These are phyloP conservation scores for Neoarthrinium moseri DNA, from an alignment of 2,329 filamentous ascomycete genomes.

Conservation along the genomic window DNA sequence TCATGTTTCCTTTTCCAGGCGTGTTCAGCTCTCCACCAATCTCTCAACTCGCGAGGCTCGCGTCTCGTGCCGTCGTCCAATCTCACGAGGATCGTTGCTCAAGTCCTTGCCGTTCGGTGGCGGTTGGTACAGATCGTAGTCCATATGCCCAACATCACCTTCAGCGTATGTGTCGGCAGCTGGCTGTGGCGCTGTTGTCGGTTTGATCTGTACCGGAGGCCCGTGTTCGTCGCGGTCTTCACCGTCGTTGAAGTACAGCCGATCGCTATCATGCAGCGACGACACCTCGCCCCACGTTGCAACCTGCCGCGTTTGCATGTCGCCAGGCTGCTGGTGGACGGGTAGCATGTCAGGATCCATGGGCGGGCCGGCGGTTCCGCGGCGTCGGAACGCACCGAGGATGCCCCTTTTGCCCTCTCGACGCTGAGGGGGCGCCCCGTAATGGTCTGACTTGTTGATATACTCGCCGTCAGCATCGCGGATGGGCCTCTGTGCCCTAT, in stretches of 20 bases:
- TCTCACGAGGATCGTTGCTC: neutral
- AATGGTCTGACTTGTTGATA: constrained; percentile 1
- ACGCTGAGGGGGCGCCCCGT: neutral
- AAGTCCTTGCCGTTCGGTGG: neutral
- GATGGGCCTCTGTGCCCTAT: neutral
- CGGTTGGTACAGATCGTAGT: constrained; percentile 1
- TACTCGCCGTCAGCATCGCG: constrained; percentile 3
- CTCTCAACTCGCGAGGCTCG: neutral
- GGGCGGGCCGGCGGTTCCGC: neutral
- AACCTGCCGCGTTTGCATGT: constrained; percentile 2
- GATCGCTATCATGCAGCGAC: constrained; percentile 2
- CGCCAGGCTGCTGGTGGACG: constrained; percentile 1
- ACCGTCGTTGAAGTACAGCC: neutral
- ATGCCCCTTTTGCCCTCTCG: constrained; percentile 2
- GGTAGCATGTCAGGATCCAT: neutral
- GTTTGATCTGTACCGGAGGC: constrained; percentile 2
- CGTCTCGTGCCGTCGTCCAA: neutral
- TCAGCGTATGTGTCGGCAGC: neutral
- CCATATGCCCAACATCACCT: neutral
- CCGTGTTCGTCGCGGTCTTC: constrained; percentile 1
- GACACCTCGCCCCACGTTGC: constrained; percentile 1
- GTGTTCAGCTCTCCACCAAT: constrained; percentile 1
- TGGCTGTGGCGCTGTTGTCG: neutral
- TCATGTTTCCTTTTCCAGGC: too few species aligned
- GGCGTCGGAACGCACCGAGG: neutral